Base-by-base conservation (phyloP, 1,284 basidiomycete species). In the Neotropicomus parvogracilis region DNA sequence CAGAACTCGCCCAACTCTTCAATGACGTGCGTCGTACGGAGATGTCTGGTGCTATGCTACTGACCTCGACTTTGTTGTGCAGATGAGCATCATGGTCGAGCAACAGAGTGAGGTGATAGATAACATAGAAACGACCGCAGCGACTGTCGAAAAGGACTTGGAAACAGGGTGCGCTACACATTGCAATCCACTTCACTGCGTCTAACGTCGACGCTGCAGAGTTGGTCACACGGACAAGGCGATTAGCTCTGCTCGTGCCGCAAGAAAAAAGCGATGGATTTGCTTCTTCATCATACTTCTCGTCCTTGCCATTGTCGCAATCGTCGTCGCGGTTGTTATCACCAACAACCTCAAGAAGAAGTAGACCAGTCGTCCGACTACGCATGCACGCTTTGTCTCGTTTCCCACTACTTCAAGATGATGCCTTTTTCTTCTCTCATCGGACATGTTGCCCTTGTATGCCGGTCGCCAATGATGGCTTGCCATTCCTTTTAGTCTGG, bases 1-100 rank as follows among this genome's bases (percentile, higher is more conserved):
- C 83, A 13, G 95, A 99, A 69, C 80, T 99, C 34, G 94, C 93
- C 6, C 92, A 97, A 64, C 77, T 99, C 58, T 97, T 98, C 75
- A 91, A 93, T 65, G 95, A 99, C 65, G 87, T 87, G 42, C 41
- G 81, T 70, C 38, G 3, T 40, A 20, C 12, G 51, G 6, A 12
- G 14, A 36, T 41, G 24, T 44, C 44, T 26, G 11, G 19, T 34
- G 14, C 26, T 17, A 48, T 16, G 12, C 26, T 34, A 38, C 44
- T 48, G 8, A 53, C 44, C 46, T 34, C 37, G 31, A 46, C 19
- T 12, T n/a, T 17, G 36, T 38, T 48, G 26, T 55, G 16, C 47
- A 89, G 86, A 91, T 93, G 83, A 83, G 85, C 57, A 85, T 95
- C 60, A 77, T 95, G 55, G 91, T 97, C 28, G 90, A 94, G 63